Evolutionary conservation across 768 basidiomycete genomes (phyloP).

Genomic region (Thelephora ganbajun): DNA sequence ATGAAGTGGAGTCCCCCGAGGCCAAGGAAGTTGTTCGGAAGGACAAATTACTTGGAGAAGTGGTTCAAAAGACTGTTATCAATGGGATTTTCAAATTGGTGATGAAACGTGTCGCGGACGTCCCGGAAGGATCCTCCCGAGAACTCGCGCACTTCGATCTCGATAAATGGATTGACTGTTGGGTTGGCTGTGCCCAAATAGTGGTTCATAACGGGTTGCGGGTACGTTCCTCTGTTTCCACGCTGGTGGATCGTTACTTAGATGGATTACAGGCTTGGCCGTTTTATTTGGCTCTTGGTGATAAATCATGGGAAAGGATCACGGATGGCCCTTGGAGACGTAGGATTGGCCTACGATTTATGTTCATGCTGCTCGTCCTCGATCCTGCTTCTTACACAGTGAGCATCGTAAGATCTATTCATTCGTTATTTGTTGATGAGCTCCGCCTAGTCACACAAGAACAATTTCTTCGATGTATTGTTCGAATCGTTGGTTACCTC

Average conservation of each 20-base stretch:
- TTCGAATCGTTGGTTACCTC: conserved; percentile 36
- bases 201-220: conserved; percentile 35
- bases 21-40: conserved; percentile 21
- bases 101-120: conserved; percentile 30
- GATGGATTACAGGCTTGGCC: conserved; percentile 43
- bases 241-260: neutral
- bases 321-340: conserved; percentile 35
- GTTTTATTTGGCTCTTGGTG: conserved; percentile 35
- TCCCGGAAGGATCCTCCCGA: conserved; percentile 10
- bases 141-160: conserved; percentile 21
- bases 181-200: conserved; percentile 58
- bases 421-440: neutral
- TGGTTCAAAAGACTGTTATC: conserved; percentile 33
- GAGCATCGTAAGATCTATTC: conserved; percentile 10
- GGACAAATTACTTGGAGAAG: conserved; percentile 38
- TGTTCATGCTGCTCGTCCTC: conserved; percentile 37
- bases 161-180: conserved; percentile 52
- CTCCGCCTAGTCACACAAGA: conserved; percentile 25
- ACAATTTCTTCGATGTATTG: conserved; percentile 40
- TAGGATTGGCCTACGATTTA: conserved; percentile 50
- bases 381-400: conserved; percentile 52
- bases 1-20: conserved; percentile 13
- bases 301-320: conserved; percentile 42
- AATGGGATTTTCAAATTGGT: conserved; percentile 44
- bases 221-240: neutral